Base-by-base conservation (phyloP, 2,329 filamentous ascomycete species). In the Colletotrichum scovillei region DNA sequence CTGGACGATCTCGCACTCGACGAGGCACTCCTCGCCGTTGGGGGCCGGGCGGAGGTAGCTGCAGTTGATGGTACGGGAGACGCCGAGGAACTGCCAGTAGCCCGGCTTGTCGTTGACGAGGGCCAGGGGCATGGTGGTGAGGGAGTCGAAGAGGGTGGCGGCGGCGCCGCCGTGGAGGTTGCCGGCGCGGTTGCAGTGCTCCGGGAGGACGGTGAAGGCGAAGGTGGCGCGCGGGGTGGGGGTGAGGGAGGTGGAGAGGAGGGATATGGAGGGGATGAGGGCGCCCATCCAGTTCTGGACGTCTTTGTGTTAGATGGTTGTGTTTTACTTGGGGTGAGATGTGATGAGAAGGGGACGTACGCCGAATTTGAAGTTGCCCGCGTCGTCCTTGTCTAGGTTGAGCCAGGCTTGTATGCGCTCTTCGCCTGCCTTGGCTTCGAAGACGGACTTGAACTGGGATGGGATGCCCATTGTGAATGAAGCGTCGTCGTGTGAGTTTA, bases 31-130 rank as follows among this genome's bases (percentile, higher is more conserved):
- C 1, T 81, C 82, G 11, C 88, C 91, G 14, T 80, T 78, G 1
- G 88, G 88, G 3, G 88, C 86, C 1, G 92, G 92, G 1, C 91
- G 86, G 73, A 94, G 81, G 80, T 93, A 95, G 0, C 91, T 93
- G 55, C 92, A 87, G 77, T 88, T 90, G 67, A 95, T 84, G 30
- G 89, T 91, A 71, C 92, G 87, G 78, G 86, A 91, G 30, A 94
- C 92, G 49, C 92, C 92, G 28, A 91, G 85, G 52, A 82, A 84
- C 69, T 86, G 82, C 88, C 92, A 93, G 79, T 88, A 90, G 6
- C 91, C 92, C 0, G 88, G 89, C 26, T 83, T 83, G 67, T 73
- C 71, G 57, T 87, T 87, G 64, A 92, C 80, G 49, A 91, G 85
- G 11, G 87, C 81, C 14, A 94, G 81, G 4, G 90, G 85, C 22